Conservation (phyloP, 2,329 filamentous ascomycete genomes). For the Monosporascus sp. region DNA sequence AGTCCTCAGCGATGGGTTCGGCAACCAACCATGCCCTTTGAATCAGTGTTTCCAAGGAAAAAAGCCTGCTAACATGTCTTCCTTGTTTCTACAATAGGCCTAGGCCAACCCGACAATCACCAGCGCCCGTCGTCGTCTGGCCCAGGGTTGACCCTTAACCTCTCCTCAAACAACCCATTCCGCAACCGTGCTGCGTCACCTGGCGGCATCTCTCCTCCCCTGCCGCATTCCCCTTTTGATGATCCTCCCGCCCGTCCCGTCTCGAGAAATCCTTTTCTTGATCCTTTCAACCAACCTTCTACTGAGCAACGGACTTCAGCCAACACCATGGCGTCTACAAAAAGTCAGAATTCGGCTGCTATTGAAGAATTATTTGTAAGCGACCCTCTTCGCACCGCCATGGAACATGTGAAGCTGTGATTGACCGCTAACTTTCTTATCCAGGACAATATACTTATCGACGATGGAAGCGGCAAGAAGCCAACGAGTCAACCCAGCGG, state of each 20-base stretch:
- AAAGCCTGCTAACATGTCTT: conserved; percentile 21
- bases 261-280: conserved; percentile 73
- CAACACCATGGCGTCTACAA: conserved; percentile 45
- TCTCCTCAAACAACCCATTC: conserved; percentile 79
- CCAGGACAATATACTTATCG: conserved; percentile 64
- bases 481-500: conserved; percentile 23
- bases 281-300: conserved; percentile 35
- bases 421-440: conserved; percentile 26
- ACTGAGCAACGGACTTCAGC: conserved; percentile 32
- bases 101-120: conserved; percentile 32
- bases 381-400: conserved; percentile 23
- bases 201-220: conserved; percentile 32
- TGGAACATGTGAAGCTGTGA: neutral
- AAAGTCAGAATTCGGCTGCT: conserved; percentile 45
- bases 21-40: conserved; percentile 5
- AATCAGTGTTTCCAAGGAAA: neutral
- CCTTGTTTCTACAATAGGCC: conserved; percentile 19
- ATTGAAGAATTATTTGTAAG: conserved; percentile 74
- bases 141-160: conserved; percentile 57
- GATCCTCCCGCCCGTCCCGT: conserved; percentile 55
- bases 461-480: conserved; percentile 43
- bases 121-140: conserved; percentile 17
- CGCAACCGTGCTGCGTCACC: conserved; percentile 68
- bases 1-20: neutral
- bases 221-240: conserved; percentile 53